phyloP scores from a whole-genome alignment of 495 filamentous ascomycete genomes.

The Penicillium paxilli region DNA sequence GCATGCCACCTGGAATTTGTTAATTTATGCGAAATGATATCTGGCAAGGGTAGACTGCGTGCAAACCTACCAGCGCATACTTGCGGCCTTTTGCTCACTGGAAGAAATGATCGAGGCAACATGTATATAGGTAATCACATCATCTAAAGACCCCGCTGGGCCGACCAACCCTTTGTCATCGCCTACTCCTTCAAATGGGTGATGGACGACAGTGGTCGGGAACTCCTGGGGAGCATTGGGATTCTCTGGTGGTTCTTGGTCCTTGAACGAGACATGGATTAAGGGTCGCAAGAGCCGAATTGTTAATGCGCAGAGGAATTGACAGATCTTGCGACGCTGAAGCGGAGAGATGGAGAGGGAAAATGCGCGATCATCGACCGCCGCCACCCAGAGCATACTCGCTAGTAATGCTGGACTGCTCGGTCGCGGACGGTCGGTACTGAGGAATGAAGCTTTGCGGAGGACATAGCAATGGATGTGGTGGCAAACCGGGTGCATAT shows the following conservation, averaged over 20 bases:
- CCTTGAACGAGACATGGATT: slow-evolving; percentile 63
- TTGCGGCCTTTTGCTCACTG: slow-evolving; percentile 92
- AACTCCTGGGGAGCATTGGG: slow-evolving; percentile 29
- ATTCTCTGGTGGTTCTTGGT: slow-evolving; percentile 33
- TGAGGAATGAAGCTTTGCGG: slow-evolving; percentile 84
- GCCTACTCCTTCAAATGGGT: slow-evolving; percentile 61
- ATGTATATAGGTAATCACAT: slow-evolving; percentile 54
- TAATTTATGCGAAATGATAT: slow-evolving; percentile 4
- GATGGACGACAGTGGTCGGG: slow-evolving; percentile 34
- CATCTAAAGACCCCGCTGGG: slow-evolving; percentile 71
- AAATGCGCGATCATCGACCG: slow-evolving; percentile 86
- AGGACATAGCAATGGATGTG: slow-evolving; percentile 92
- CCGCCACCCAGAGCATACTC: slow-evolving; percentile 94
- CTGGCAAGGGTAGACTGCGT: not conserved
- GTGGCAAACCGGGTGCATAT: slow-evolving; percentile 86
- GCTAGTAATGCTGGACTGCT: slow-evolving; percentile 87
- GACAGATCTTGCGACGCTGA: slow-evolving; percentile 83
- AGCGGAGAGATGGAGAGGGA: slow-evolving; percentile 83
- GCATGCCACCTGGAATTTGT: slow-evolving; percentile 76
- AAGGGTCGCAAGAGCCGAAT: slow-evolving; percentile 82
- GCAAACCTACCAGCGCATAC: slow-evolving; percentile 68
- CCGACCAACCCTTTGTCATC: slow-evolving; percentile 77
- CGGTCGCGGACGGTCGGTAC: slow-evolving; percentile 70
- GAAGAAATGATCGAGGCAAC: slow-evolving; percentile 81
- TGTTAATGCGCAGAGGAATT: slow-evolving; percentile 86